These are phyloP conservation scores for Pestalotiopsis sp. DNA, from an alignment of 2,329 filamentous ascomycete genomes.

Conservation along the genomic window DNA sequence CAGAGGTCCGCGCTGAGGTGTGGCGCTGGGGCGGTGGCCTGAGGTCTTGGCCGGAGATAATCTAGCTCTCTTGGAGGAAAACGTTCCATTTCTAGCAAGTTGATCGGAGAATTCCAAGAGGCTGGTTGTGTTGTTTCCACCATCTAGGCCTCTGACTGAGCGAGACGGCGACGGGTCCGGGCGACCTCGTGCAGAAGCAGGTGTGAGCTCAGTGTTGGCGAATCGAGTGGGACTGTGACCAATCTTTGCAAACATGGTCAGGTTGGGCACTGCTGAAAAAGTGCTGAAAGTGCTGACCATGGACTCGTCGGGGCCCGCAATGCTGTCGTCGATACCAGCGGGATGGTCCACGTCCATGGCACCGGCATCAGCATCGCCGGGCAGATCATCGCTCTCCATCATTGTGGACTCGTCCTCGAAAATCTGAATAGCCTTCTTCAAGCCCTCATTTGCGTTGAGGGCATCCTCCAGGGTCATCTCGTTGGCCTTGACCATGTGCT, in stretches of 20 bases:
- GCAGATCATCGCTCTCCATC: constrained; percentile 32
- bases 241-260: constrained; percentile 80
- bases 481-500: constrained; percentile 21
- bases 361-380: constrained; percentile 28
- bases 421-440: constrained; percentile 63
- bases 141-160: constrained; percentile 43
- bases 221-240: constrained; percentile 65
- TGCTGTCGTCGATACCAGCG: constrained; percentile 31
- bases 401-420: constrained; percentile 54
- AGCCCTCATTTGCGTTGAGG: constrained; percentile 55
- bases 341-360: constrained; percentile 31
- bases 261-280: constrained; percentile 87
- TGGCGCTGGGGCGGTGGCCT: constrained; percentile 34
- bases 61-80: constrained; percentile 40
- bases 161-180: constrained; percentile 37
- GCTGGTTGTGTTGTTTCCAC: constrained; percentile 66
- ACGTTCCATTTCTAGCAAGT: constrained; percentile 36
- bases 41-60: constrained; percentile 48
- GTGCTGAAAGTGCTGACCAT: constrained; percentile 83
- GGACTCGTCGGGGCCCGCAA: constrained; percentile 67
- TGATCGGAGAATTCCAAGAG: constrained; percentile 89
- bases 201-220: constrained; percentile 38
- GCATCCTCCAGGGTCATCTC: constrained; percentile 55
- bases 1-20: constrained; percentile 64
- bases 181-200: constrained; percentile 40